phyloP scores from a whole-genome alignment of 1,284 basidiomycete species.

The Moesziomyces sp. region DNA sequence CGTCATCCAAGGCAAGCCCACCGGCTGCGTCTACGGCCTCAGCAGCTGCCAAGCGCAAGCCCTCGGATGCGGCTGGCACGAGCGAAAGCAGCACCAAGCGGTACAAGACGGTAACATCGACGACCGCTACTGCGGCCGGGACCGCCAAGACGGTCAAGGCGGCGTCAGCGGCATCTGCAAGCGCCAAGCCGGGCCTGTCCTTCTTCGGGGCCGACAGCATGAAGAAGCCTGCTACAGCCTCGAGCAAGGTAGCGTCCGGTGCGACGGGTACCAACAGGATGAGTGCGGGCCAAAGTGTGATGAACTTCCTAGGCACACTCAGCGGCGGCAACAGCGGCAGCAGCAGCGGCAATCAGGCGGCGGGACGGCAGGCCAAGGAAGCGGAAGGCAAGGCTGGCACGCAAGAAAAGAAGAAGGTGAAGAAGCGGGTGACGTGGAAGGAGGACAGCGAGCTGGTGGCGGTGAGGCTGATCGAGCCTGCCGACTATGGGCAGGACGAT shows the following conservation, averaged over 20 bases:
- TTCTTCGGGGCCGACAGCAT: slow-evolving; percentile 18
- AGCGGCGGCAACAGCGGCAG: slow-evolving; percentile 13
- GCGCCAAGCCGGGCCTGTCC: slow-evolving; percentile 15
- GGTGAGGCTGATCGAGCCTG: slow-evolving; percentile 50
- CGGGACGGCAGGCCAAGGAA: not conserved
- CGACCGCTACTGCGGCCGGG: slow-evolving; percentile 1
- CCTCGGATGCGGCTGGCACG: slow-evolving; percentile 8
- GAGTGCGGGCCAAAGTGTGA: slow-evolving; percentile 20
- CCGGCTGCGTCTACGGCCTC: slow-evolving; percentile 4
- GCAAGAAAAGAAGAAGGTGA: slow-evolving; percentile 26
- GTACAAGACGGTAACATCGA: slow-evolving; percentile 23
- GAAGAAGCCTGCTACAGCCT: slow-evolving; percentile 4
- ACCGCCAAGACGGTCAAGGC: slow-evolving; percentile 4
- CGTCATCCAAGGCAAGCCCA: slow-evolving; percentile 1
- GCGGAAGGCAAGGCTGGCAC: not conserved
- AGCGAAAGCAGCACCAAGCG: slow-evolving; percentile 21
- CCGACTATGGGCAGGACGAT: slow-evolving; percentile 48
- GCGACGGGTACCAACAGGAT: slow-evolving; percentile 1
- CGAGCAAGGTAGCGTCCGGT: not conserved
- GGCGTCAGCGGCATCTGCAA: slow-evolving; percentile 3
- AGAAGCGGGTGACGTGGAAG: slow-evolving; percentile 53
- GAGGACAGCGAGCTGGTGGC: slow-evolving; percentile 50
- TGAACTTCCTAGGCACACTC: slow-evolving; percentile 44
- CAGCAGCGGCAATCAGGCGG: slow-evolving; percentile 12
- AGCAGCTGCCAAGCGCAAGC: slow-evolving; percentile 22